Conservation (phyloP, 169 alveolate species). For the Ichthyophthirius multifiliis region DNA sequence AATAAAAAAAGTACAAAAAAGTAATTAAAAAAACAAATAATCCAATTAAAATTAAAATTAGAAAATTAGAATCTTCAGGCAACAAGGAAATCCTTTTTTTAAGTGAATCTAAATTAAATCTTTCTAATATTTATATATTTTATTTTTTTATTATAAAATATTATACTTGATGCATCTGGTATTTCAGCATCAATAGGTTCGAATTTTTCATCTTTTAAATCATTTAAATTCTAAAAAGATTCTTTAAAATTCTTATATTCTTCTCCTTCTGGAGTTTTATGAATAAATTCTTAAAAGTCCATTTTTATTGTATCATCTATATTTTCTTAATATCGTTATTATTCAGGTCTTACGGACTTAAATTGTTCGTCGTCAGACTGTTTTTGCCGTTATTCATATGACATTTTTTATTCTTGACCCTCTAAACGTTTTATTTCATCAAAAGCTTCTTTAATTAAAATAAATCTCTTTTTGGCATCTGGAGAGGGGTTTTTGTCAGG, state of each 20-base stretch:
- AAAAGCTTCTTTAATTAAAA: constrained; percentile 29
- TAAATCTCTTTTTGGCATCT: constrained; percentile 19
- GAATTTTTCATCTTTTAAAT: constrained; percentile 15
- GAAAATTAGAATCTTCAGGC: neutral
- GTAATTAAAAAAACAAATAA: neutral
- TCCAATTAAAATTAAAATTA: neutral
- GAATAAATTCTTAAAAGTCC: constrained; percentile 14
- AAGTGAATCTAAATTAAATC: neutral
- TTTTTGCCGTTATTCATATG: no score
- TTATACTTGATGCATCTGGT: constrained; percentile 37
- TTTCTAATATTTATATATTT: neutral
- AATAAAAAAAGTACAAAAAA: neutral
- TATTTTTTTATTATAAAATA: no score
- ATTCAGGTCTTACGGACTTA: constrained; percentile 23
- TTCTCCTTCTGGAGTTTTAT: constrained; percentile 14
- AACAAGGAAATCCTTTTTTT: neutral
- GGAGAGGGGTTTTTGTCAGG: constrained; percentile 68
- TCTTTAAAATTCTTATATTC: constrained; percentile 17
- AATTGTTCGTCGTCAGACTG: neutral
- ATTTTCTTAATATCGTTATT: constrained; percentile 19
- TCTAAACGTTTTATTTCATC: constrained; percentile 13
- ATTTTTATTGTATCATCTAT: neutral
- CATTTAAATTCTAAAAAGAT: constrained; percentile 22
- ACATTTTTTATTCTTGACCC: constrained; percentile 28
- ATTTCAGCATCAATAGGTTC: constrained; percentile 23